These are phyloP conservation scores for Hortaea sp. DNA, from an alignment of 2,329 filamentous ascomycete genomes.

Conservation along the genomic window DNA sequence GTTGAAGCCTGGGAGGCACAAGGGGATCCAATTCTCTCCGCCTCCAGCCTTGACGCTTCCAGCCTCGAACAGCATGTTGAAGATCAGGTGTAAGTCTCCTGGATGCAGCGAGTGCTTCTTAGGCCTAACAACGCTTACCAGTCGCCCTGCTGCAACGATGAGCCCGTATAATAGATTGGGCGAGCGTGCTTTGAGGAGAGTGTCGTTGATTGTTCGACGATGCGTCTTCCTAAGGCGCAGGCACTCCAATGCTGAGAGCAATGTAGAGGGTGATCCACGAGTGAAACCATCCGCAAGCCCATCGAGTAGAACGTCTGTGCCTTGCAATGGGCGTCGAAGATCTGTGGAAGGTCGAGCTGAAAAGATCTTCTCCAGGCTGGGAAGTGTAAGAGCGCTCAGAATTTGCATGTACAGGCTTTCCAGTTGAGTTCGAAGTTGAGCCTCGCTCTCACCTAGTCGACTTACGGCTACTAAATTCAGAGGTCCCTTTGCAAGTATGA, in stretches of 20 bases:
- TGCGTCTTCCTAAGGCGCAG: constrained; percentile 85
- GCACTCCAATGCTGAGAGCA: constrained; percentile 86
- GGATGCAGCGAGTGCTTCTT: constrained; percentile 93
- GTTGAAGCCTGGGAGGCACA: constrained; percentile 95
- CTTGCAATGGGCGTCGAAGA: constrained; percentile 76
- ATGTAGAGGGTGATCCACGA: constrained; percentile 74
- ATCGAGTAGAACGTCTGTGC: constrained; percentile 82
- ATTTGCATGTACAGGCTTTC: constrained; percentile 98
- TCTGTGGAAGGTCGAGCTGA: constrained; percentile 87
- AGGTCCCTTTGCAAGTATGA: constrained; percentile 73
- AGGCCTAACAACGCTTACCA: constrained; percentile 90
- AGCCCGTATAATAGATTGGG: constrained; percentile 82
- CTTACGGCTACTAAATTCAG: constrained; percentile 92
- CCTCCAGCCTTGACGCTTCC: constrained; percentile 80
- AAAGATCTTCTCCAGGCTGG: constrained; percentile 78
- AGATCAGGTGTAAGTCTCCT: constrained; percentile 88
- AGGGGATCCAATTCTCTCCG: constrained; percentile 96
- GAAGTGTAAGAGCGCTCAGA: constrained; percentile 83
- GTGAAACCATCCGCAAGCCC: constrained; percentile 93
- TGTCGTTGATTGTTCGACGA: constrained; percentile 74
- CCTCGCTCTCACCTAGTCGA: constrained; percentile 81
- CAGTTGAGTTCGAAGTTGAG: constrained; percentile 75
- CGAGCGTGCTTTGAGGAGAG: constrained; percentile 67
- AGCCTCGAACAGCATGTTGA: constrained; percentile 98
- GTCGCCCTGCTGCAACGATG: constrained; percentile 80